Evolutionary conservation across 371 early-diverging fungal species (phyloP).

Genomic region (Circinella umbellata): DNA sequence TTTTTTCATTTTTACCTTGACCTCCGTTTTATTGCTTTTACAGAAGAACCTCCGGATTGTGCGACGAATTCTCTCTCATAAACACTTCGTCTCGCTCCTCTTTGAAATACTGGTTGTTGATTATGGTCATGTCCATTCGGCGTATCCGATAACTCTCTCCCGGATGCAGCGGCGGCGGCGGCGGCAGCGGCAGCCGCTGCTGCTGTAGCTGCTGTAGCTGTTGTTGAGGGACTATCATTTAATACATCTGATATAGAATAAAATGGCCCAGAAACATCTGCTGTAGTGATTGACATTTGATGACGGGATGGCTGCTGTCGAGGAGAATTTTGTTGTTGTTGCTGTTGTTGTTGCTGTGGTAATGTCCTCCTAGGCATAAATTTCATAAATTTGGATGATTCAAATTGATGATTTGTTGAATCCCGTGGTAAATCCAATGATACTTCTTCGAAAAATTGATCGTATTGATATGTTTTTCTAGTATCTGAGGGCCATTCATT

Average conservation of each 20-base stretch:
- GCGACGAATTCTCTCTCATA: slow-evolving; percentile 45
- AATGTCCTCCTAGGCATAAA: slow-evolving; percentile 43
- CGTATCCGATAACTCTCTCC: slow-evolving; percentile 12
- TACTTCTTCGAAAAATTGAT: slow-evolving; percentile 60
- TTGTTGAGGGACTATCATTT: slow-evolving; percentile 33
- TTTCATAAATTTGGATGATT: slow-evolving; percentile 47
- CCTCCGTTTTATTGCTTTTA: slow-evolving; percentile 30
- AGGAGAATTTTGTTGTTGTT: neutral
- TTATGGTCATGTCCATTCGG: slow-evolving; percentile 3
- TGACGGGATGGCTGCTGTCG: slow-evolving; percentile 9
- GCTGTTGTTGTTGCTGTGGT: slow-evolving; percentile 12
- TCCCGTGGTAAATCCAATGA: slow-evolving; percentile 54
- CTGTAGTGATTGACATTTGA: slow-evolving; percentile 20
- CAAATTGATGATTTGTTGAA: slow-evolving; percentile 21
- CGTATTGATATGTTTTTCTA: slow-evolving; percentile 37
- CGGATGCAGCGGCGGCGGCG: slow-evolving; percentile 20
- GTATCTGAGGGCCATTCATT: slow-evolving; percentile 10
- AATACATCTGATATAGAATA: slow-evolving; percentile 56
- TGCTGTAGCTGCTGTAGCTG: slow-evolving; percentile 18
- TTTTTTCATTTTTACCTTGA: slow-evolving; percentile 34
- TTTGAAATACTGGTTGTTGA: slow-evolving; percentile 13
- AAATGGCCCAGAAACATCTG: slow-evolving; percentile 53
- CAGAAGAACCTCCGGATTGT: slow-evolving; percentile 46
- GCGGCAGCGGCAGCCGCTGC: slow-evolving; percentile 26
- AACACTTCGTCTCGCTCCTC: slow-evolving; percentile 47